Conservation (phyloP, 2,329 filamentous ascomycete genomes). For the Ascochyta rabiei region DNA sequence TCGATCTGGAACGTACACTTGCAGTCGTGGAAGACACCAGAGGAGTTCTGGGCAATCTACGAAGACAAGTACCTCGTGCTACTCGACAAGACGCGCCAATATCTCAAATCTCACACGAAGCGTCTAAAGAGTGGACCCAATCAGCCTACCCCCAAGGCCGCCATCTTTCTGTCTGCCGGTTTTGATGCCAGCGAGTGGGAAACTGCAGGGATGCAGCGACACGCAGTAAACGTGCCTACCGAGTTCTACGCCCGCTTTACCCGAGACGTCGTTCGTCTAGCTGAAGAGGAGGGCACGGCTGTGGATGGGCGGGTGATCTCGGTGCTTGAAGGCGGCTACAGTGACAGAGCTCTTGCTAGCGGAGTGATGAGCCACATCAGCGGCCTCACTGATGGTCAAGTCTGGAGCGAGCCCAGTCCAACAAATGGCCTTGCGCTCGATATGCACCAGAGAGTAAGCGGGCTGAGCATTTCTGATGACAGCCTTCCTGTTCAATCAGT, state of each 20-base stretch:
- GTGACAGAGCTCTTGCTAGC: slow-evolving; percentile 85
- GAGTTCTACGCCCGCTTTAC: slow-evolving; percentile 95
- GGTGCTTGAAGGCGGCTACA: slow-evolving; percentile 95
- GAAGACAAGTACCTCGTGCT: slow-evolving; percentile 76
- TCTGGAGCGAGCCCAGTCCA: slow-evolving; percentile 36
- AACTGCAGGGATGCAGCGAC: slow-evolving; percentile 88
- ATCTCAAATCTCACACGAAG: slow-evolving; percentile 74
- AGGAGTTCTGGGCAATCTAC: slow-evolving; percentile 91
- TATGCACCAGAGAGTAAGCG: slow-evolving; percentile 61
- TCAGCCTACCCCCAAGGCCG: slow-evolving; percentile 73
- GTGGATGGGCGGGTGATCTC: slow-evolving; percentile 89
- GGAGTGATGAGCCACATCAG: slow-evolving; percentile 90
- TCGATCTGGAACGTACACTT: slow-evolving; percentile 96
- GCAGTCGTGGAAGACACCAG: slow-evolving; percentile 79
- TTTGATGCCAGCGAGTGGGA: slow-evolving; percentile 99
- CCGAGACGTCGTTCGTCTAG: slow-evolving; percentile 79
- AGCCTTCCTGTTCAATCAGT: slow-evolving; percentile 23
- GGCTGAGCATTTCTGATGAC: slow-evolving; percentile 43
- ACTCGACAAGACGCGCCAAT: slow-evolving; percentile 79
- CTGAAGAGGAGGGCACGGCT: slow-evolving; percentile 76
- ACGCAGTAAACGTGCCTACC: slow-evolving; percentile 93
- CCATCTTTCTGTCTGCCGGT: slow-evolving; percentile 92
- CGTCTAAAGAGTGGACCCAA: slow-evolving; percentile 63
- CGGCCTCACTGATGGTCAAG: slow-evolving; percentile 70
- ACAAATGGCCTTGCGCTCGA: slow-evolving; percentile 61